Conservation (phyloP, 495 filamentous ascomycete genomes). For the Penicillium daleae region DNA sequence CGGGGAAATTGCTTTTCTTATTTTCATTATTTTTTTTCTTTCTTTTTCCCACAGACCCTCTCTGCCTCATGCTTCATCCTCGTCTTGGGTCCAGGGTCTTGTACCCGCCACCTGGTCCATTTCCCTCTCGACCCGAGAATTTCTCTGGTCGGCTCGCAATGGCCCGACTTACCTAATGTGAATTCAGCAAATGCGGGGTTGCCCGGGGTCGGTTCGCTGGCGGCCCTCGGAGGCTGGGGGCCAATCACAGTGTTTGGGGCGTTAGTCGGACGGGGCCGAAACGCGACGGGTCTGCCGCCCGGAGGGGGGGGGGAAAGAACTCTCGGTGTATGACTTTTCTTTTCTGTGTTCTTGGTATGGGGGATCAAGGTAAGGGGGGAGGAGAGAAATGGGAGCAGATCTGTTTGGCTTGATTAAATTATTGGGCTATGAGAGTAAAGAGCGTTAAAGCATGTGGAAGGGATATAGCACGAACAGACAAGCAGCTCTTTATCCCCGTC, state of each 20-base stretch:
- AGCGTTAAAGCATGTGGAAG: not conserved
- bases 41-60: not conserved
- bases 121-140: not conserved
- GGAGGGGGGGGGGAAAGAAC: slow-evolving; percentile 17
- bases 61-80: not conserved
- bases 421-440: not conserved
- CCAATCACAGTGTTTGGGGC: slow-evolving; percentile 30
- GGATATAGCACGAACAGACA: not conserved
- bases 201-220: slow-evolving; percentile 40
- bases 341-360: slow-evolving; percentile 6
- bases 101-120: not conserved
- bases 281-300: slow-evolving; percentile 19
- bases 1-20: not conserved
- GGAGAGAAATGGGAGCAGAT: not conserved
- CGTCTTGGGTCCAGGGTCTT: too few species aligned
- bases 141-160: slow-evolving; percentile 10
- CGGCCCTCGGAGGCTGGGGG: slow-evolving; percentile 37
- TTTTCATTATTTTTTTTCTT: not conserved
- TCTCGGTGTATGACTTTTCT: slow-evolving; percentile 31
- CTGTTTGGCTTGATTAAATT: not conserved
- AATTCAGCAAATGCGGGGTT: slow-evolving; percentile 36
- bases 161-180: slow-evolving; percentile 31
- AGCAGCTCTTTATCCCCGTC: not conserved
- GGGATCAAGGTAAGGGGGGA: not conserved
- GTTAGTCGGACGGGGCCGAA: slow-evolving; percentile 31